Evolutionary conservation across 2,329 filamentous ascomycete genomes (phyloP), one percentile per base, ranked within the genome.

Genomic region (Pseudonectria foliicola): DNA sequence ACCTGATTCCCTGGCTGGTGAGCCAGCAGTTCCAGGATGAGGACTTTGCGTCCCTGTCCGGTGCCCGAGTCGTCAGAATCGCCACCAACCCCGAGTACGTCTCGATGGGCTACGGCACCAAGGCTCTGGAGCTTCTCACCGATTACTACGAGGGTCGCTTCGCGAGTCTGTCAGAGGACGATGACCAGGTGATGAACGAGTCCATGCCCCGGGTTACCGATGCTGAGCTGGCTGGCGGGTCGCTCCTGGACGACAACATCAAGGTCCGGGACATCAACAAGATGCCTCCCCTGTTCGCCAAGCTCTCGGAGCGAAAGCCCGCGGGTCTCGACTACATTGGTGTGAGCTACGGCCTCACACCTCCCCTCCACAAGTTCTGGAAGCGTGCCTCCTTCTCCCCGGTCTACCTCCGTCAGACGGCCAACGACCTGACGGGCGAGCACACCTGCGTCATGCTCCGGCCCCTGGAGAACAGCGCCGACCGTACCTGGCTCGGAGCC

Each of bases 21-120:
- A 94, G 87, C 57, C 89, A 96, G 57, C 92, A 98, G 57, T 98
- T 95, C 67, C 92, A 96, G 56, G 92, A 98, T 52, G 87, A 94
- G 46, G 88, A 95, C 46, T 98, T 98, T 57, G 92, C 90, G 10
- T 82, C 85, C 27, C 72, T 98, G 1, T 96, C 90, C 11, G 93
- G 92, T 37, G 92, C 90, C 24, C 79, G 92, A 42, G 68, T 98
- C 30, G 90, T 98, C 12, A 80, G 92, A 31, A 96, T 98, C 52
- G 92, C 93, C 13, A 95, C 92, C 1, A 94, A 95, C 57, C 92
- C 93, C 0, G 89, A 96, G 48, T 95, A 95, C 50, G 71, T 83
- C 34, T 77, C 74, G 30, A 95, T 93, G 86, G 92, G 93, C 15
- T 98, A 98, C 56, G 92, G 92, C 12, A 84, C 84, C 14, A 85